Evolutionary conservation across 768 basidiomycete species (phyloP), one percentile per base, ranked within the genome.

Genomic region (Phylloporus rhodoxanthus): DNA sequence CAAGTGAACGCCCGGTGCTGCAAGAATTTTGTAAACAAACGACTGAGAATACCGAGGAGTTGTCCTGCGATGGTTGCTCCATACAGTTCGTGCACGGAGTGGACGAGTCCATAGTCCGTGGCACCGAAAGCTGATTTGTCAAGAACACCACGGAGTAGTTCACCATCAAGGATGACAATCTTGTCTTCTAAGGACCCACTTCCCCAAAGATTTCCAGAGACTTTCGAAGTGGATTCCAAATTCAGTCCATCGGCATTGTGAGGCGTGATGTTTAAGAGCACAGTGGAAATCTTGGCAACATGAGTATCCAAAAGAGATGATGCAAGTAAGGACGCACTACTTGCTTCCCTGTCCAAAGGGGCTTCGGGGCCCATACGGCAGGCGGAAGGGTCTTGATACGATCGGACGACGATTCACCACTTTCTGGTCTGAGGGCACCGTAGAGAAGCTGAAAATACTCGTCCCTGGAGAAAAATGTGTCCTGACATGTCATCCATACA

Each of bases 51-150:
- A 45, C 94, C 91, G 17, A 99, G 84, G 13, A 99, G 81, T 61
- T 84, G 84, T 45, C 94, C 95, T 5, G 96, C 95, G 19, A 81
- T 71, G 45, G 87, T 85, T 9, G 94, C 76, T 11, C 96, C 94
- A 63, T 97, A 99, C 8, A 99, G 72, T 59, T 99, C 96, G 67
- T 94, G 91, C 15, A 94, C 86, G 0, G 96, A 97, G 68, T 99
- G 96, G 10, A 98, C 91, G 33, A 99, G 80, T 65, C 96, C 96
- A 64, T 87, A 98, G 15, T 96, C 90, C 2, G 89, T 85, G 20
- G 96, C 94, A 57, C 96, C 96, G 64, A 95, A 96, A 23, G 96
- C 91, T 8, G 94, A 87, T 71, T 99, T 99, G 73, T 99, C 96
- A 48, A 99, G 77, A 30, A 97, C 80, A 67, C 96, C 96, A 56